These are phyloP conservation scores for Aaosphaeria pasadenensis DNA, from an alignment of 2,329 filamentous ascomycete species.

Conservation along the genomic window DNA sequence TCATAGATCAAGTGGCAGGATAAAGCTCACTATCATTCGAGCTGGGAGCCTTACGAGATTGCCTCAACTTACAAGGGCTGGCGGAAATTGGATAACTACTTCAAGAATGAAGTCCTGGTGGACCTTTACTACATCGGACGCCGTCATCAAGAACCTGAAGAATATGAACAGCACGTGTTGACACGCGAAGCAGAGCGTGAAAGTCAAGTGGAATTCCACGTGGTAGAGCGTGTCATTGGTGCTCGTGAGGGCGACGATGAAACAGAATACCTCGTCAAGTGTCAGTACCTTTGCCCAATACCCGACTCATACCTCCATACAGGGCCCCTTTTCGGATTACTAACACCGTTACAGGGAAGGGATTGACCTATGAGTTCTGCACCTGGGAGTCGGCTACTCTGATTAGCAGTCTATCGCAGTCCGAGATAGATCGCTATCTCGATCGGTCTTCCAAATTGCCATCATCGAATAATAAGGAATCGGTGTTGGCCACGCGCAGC, in stretches of 20 bases:
- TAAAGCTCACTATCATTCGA: conserved; percentile 91
- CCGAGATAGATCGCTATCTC: conserved; percentile 87
- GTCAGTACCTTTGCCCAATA: conserved; percentile 41
- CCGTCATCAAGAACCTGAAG: conserved; percentile 68
- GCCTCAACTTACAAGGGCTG: conserved; percentile 77
- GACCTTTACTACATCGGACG: conserved; percentile 65
- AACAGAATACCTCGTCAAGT: conserved; percentile 91
- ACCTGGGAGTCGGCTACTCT: conserved; percentile 85
- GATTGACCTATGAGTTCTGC: conserved; percentile 86
- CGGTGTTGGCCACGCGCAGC: conserved; percentile 67
- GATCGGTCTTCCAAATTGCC: conserved; percentile 80
- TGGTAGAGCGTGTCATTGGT: conserved; percentile 90
- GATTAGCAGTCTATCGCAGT: conserved; percentile 75
- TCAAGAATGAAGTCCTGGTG: conserved; percentile 74
- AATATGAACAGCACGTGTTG: conserved; percentile 91
- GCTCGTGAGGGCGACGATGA: conserved; percentile 75
- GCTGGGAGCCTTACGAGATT: conserved; percentile 80
- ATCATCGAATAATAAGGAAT: conserved; percentile 74
- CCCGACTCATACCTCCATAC: background rate
- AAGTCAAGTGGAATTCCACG: conserved; percentile 82
- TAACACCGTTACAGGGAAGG: conserved; percentile 58
- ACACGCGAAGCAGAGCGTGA: conserved; percentile 89
- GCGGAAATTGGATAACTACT: conserved; percentile 93
- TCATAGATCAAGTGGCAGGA: conserved; percentile 91
- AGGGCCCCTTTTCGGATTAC: conserved; percentile 9